phyloP scores from a whole-genome alignment of 257 asterid genomes.

The Gynochthodes officinalis region DNA sequence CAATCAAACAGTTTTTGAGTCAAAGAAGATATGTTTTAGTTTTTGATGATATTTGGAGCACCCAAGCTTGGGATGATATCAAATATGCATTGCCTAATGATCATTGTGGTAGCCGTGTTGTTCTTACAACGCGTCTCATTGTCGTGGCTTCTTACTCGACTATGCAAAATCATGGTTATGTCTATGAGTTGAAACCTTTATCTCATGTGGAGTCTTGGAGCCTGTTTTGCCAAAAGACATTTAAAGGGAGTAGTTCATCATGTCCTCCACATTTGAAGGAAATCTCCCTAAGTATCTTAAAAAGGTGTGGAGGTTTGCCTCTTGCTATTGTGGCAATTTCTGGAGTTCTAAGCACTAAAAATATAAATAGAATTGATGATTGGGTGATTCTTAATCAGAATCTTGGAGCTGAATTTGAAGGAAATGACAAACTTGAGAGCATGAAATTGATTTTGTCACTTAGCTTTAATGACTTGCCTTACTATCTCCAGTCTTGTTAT shows the following conservation, averaged over 20 bases:
- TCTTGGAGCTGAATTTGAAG: conserved; percentile 21
- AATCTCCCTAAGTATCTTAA: conserved; percentile 3
- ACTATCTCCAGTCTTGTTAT: conserved; percentile 35
- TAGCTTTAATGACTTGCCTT: conserved; percentile 35
- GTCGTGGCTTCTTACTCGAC: neutral
- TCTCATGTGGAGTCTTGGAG: conserved; percentile 11
- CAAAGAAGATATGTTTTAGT: conserved; percentile 12
- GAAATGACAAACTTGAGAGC: conserved; percentile 27
- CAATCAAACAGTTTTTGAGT: conserved; percentile 7
- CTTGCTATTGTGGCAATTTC: conserved; percentile 32
- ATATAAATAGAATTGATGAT: conserved; percentile 12
- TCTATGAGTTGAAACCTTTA: conserved; percentile 13
- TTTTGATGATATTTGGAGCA: conserved; percentile 22
- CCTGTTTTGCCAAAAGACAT: conserved; percentile 23
- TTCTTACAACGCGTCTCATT: conserved; percentile 17
- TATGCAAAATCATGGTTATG: neutral
- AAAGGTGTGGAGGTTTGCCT: conserved; percentile 31
- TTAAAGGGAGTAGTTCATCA: neutral
- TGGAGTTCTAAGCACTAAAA: conserved; percentile 27
- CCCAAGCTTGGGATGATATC: conserved; percentile 12
- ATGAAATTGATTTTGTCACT: conserved; percentile 28
- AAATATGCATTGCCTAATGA: conserved; percentile 15
- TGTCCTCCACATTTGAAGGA: conserved; percentile 23
- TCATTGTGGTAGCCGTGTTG: conserved; percentile 15
- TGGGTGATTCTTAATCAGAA: conserved; percentile 27